Evolutionary conservation across 768 basidiomycete species (phyloP).

Genomic region (Erythrobasidium yunnanense): DNA sequence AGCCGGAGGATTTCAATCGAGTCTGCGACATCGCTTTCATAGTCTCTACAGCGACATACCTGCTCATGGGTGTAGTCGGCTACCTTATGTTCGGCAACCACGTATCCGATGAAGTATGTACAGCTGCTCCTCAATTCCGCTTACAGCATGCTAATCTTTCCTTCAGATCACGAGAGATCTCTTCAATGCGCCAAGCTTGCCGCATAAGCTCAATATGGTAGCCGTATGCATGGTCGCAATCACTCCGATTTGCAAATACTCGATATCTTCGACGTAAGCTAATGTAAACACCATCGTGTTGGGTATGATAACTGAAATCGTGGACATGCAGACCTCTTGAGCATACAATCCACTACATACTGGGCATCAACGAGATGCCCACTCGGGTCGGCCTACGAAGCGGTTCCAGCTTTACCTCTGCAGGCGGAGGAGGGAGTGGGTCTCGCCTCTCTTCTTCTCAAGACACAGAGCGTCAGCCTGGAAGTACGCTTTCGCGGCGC

Average conservation of each 20-base stretch:
- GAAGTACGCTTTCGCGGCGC: neutral
- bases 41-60: constrained; percentile 46
- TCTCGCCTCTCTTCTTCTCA: neutral
- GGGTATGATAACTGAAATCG: neutral
- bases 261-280: constrained; percentile 68
- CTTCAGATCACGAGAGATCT: constrained; percentile 73
- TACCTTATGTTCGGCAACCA: constrained; percentile 59
- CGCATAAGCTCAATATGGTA: constrained; percentile 55
- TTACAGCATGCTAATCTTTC: neutral
- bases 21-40: constrained; percentile 76
- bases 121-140: neutral
- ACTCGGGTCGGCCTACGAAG: neutral
- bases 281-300: constrained; percentile 37
- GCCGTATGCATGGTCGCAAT: constrained; percentile 75
- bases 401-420: neutral
- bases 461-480: no score
- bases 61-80: constrained; percentile 62
- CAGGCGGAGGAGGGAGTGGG: neutral
- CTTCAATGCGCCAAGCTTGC: constrained; percentile 61
- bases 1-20: constrained; percentile 64
- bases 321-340: constrained; percentile 50
- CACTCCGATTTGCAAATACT: constrained; percentile 59
- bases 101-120: constrained; percentile 33
- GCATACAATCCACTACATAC: constrained; percentile 64
- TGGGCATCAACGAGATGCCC: constrained; percentile 51